These are phyloP conservation scores for Salvia sclarea DNA, from an alignment of 305 asterid genomes.

Conservation along the genomic window DNA sequence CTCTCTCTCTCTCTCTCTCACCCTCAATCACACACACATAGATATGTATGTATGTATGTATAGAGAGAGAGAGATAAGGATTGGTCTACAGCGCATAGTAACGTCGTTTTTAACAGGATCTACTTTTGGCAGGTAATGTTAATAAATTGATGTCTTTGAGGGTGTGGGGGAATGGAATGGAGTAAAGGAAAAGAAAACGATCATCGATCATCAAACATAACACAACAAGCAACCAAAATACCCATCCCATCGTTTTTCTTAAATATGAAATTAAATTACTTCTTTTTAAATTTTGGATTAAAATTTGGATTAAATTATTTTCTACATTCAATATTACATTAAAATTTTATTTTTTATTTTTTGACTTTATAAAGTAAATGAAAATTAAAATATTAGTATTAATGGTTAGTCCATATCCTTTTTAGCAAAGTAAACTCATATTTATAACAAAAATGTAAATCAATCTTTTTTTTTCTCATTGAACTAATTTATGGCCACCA, in stretches of 20 bases:
- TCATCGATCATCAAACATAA: slow-evolving; percentile 23
- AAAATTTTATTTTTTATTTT: too few relatives aligned
- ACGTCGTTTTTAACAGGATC: slow-evolving; percentile 44
- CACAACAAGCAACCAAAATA: slow-evolving; percentile 16
- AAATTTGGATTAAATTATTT: too few relatives aligned
- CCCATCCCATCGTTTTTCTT: neutral
- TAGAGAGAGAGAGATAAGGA: slow-evolving; percentile 32
- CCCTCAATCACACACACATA: neutral
- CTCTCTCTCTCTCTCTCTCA: slow-evolving; percentile 18
- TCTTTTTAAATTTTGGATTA: too few relatives aligned
- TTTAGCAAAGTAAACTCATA: too few relatives aligned
- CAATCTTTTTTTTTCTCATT: too few relatives aligned
- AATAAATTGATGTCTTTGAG: slow-evolving; percentile 45
- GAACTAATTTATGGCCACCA: too few relatives aligned
- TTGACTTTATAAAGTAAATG: too few relatives aligned
- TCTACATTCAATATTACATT: too few relatives aligned
- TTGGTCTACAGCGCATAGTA: slow-evolving; percentile 40
- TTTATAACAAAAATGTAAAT: too few relatives aligned
- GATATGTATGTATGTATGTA: neutral
- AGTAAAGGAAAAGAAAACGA: slow-evolving; percentile 60
- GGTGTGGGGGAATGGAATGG: slow-evolving; percentile 41
- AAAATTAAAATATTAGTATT: too few relatives aligned
- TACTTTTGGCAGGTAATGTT: slow-evolving; percentile 54
- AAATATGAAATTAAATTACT: too few relatives aligned
- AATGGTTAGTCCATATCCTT: too few relatives aligned